phyloP scores from a whole-genome alignment of 768 basidiomycete species.

The Lentinula detonsa region DNA sequence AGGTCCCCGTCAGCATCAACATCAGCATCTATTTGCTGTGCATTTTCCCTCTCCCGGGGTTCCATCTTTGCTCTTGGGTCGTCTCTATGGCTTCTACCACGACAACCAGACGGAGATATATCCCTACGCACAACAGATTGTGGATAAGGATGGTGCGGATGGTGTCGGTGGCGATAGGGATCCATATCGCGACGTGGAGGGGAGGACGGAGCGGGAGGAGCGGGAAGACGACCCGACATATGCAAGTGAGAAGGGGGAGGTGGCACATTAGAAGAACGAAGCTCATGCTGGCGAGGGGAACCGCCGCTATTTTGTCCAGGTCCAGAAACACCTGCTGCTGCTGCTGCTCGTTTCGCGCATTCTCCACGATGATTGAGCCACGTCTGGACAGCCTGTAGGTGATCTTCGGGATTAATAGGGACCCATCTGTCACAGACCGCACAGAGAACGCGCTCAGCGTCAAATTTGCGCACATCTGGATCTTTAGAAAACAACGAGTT shows the following conservation, averaged over 20 bases:
- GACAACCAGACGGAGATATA: background rate
- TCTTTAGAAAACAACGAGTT: constrained; percentile 56
- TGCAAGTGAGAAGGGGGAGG: background rate
- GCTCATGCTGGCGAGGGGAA: constrained; percentile 8
- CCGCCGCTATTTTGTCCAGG: background rate
- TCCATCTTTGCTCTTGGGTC: background rate
- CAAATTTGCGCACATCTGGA: constrained; percentile 68
- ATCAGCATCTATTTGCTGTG: background rate
- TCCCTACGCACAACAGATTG: background rate
- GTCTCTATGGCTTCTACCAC: background rate
- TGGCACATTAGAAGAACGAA: constrained; percentile 4
- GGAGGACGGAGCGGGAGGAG: background rate
- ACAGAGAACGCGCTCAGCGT: constrained; percentile 66
- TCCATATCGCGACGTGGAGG: background rate
- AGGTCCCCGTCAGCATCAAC: background rate
- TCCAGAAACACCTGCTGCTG: background rate
- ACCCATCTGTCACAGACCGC: constrained; percentile 67
- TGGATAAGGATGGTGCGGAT: background rate
- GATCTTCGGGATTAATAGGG: constrained; percentile 52
- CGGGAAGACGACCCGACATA: background rate
- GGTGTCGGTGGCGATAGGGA: background rate
- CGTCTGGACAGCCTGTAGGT: constrained; percentile 51
- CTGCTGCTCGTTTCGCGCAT: constrained; percentile 36
- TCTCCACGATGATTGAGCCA: constrained; percentile 59
- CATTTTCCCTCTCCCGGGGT: background rate